A percentile compares a stretch with the other conserved stretches of the same genome.
These are phyloP conservation scores for Pyrus pyrifolia DNA, from an alignment of 306 rosid species.

Conservation along the genomic window DNA sequence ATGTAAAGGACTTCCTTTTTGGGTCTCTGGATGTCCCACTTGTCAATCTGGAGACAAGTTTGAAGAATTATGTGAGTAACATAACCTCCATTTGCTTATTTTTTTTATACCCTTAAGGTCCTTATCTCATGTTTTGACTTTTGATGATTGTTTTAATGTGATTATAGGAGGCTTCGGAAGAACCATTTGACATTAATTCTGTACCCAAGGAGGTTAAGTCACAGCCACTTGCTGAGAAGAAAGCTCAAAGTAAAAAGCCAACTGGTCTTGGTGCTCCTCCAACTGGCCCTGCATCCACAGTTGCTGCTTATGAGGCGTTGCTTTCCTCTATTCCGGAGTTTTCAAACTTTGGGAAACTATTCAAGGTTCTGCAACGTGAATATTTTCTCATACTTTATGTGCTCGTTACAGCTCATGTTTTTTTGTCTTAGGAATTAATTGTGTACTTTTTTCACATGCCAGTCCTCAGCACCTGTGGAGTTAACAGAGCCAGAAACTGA, in stretches of 20 bases:
- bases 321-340: slow-evolving; percentile 72
- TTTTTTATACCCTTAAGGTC: slow-evolving; percentile 2
- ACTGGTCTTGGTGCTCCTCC: slow-evolving; percentile 81
- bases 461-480: slow-evolving; percentile 97
- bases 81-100: slow-evolving; percentile 15
- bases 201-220: slow-evolving; percentile 88
- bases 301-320: slow-evolving; percentile 74
- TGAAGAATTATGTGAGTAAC: slow-evolving; percentile 68
- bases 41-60: slow-evolving; percentile 77
- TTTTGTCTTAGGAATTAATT: slow-evolving; percentile 1
- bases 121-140: slow-evolving; percentile 26
- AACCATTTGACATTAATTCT: slow-evolving; percentile 68
- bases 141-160: slow-evolving; percentile 21
- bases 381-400: slow-evolving; percentile 10
- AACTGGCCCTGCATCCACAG: slow-evolving; percentile 60
- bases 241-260: slow-evolving; percentile 86
- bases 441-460: slow-evolving; percentile 25
- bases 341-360: slow-evolving; percentile 71
- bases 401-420: slow-evolving; percentile 1
- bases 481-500: slow-evolving; percentile 96
- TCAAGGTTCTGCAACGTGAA: slow-evolving; percentile 54
- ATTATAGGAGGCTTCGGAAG: slow-evolving; percentile 85
- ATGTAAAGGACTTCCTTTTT: slow-evolving; percentile 66
- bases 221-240: slow-evolving; percentile 89
- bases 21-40: slow-evolving; percentile 87